Conservation (phyloP, 805 yeast genomes). For the Candida ovalis region DNA sequence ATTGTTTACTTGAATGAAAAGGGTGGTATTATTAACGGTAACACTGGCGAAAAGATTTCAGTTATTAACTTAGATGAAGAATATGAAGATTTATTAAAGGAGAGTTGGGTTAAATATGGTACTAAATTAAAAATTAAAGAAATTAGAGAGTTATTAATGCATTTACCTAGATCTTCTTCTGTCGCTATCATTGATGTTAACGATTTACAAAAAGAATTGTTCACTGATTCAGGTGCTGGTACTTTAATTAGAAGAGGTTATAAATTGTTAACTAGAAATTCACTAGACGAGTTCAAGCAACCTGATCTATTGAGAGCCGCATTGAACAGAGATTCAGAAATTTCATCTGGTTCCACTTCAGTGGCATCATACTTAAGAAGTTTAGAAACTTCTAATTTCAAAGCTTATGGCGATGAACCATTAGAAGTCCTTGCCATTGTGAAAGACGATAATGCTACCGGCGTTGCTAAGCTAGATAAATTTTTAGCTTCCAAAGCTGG, state of each 20-base stretch:
- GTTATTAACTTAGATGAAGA: conserved; percentile 94
- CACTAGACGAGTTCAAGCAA: conserved; percentile 63
- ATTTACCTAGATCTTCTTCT: conserved; percentile 93
- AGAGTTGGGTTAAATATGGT: conserved; percentile 98
- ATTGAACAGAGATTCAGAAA: conserved; percentile 70
- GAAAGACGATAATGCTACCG: conserved; percentile 37
- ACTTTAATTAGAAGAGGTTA: conserved; percentile 97
- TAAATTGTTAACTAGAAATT: conserved; percentile 69
- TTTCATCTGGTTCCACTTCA: conserved; percentile 63
- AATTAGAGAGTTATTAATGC: conserved; percentile 89
- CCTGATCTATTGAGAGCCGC: conserved; percentile 78
- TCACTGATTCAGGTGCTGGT: conserved; percentile 99
- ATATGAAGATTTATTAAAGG: conserved; percentile 83
- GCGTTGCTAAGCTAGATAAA: conserved; percentile 72
- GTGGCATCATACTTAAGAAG: conserved; percentile 79
- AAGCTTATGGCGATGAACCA: conserved; percentile 92
- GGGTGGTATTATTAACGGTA: conserved; percentile 95
- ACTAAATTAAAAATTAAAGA: conserved; percentile 96
- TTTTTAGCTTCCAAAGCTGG: conserved; percentile 85
- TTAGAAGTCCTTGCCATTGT: conserved; percentile 91
- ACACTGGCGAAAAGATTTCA: conserved; percentile 84
- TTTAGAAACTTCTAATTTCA: conserved; percentile 59
- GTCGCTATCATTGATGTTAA: conserved; percentile 96
- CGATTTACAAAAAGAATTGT: conserved; percentile 93
- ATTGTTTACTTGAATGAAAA: conserved; percentile 95